Conservation (phyloP, 495 filamentous ascomycete genomes). For the Lophiostoma macrostomum region DNA sequence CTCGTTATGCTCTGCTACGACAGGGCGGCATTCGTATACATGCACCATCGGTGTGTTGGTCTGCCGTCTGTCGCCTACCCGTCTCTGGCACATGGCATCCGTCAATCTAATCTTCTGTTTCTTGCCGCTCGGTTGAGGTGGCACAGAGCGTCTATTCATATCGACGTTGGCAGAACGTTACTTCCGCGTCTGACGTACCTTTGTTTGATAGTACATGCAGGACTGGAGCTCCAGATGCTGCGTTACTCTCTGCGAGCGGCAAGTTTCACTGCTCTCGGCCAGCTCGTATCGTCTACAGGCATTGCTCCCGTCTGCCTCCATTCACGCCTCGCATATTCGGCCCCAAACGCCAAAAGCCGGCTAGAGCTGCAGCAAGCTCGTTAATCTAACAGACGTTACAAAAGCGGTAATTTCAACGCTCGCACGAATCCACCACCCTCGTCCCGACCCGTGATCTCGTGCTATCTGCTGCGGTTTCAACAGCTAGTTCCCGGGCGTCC, state of each 20-base stretch:
- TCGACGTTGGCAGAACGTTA: neutral
- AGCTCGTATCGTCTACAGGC: no score
- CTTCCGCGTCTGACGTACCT: slow-evolving; percentile 11
- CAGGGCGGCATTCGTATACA: slow-evolving; percentile 2
- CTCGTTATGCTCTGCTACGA: neutral
- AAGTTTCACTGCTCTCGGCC: slow-evolving; percentile 6
- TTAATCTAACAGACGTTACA: slow-evolving; percentile 16
- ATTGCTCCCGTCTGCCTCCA: neutral
- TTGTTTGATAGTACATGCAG: slow-evolving; percentile 11
- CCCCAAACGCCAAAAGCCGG: slow-evolving; percentile 2
- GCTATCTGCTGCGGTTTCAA: slow-evolving; percentile 21
- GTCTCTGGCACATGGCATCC: no score
- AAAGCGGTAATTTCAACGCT: slow-evolving; percentile 11
- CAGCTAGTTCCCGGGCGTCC: slow-evolving; percentile 21
- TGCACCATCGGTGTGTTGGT: slow-evolving; percentile 10
- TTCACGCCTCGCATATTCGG: neutral
- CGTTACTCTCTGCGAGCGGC: neutral
- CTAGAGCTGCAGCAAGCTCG: slow-evolving; percentile 13
- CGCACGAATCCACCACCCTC: slow-evolving; percentile 14
- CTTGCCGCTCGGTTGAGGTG: neutral
- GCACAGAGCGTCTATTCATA: slow-evolving; percentile 14
- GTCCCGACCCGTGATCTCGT: slow-evolving; percentile 27
- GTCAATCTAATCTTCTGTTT: neutral
- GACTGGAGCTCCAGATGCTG: neutral
- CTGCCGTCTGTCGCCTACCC: neutral